These are phyloP conservation scores for Allium sativum DNA, from an alignment of 106 monocot genomes.

Conservation along the genomic window DNA sequence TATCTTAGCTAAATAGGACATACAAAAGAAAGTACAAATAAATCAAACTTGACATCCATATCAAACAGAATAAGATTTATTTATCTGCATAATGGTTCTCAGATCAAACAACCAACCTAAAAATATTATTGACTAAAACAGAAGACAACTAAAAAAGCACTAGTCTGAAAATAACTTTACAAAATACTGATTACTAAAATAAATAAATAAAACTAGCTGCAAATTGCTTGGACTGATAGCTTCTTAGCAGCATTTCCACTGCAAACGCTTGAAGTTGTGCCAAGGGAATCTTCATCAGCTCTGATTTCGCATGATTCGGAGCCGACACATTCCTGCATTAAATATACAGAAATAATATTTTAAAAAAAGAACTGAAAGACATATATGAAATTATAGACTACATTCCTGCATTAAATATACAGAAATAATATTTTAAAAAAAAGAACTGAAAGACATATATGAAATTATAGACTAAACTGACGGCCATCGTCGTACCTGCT, in stretches of 20 bases:
- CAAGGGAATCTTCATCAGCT: not conserved
- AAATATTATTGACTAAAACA: too few relatives aligned
- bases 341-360: not conserved
- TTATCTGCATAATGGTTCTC: too few relatives aligned
- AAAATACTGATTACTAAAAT: not conserved
- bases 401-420: not conserved
- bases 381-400: not conserved
- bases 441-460: not conserved
- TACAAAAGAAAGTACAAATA: too few relatives aligned
- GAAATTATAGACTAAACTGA: not conserved
- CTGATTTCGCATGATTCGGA: not conserved
- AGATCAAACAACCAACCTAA: too few relatives aligned
- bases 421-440: not conserved
- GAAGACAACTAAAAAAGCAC: not conserved
- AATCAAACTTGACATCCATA: too few relatives aligned
- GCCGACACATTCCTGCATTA: conserved; percentile 3
- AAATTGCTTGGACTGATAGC: conserved; percentile 3
- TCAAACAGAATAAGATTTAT: too few relatives aligned
- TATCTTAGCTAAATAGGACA: too few relatives aligned
- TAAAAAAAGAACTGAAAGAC: not conserved
- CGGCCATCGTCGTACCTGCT: not conserved
- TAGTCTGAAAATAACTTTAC: not conserved
- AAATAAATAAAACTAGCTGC: not conserved
- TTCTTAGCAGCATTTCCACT: not conserved
- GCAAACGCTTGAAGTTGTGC: not conserved